These are phyloP conservation scores for Irpex sp. DNA, from an alignment of 1,284 basidiomycete species.

Conservation along the genomic window DNA sequence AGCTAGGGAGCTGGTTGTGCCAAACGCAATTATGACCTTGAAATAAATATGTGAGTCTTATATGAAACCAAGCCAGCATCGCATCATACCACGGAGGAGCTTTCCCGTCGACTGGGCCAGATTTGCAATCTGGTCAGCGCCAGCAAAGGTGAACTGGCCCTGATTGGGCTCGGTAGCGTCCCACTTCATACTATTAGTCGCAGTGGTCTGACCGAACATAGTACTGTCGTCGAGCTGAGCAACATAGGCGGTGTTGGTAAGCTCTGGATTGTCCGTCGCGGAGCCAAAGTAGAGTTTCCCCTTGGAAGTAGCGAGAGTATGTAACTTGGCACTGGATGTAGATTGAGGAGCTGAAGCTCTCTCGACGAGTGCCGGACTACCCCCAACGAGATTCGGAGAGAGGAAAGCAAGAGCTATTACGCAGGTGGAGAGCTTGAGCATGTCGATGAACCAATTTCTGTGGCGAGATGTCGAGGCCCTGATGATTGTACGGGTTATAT, in stretches of 20 bases:
- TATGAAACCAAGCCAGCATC: neutral
- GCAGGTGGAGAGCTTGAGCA: slow-evolving; percentile 6
- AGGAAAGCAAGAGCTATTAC: neutral
- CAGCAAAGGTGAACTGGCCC: slow-evolving; percentile 39
- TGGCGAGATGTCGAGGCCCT: too few relatives aligned
- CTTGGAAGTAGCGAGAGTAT: slow-evolving; percentile 37
- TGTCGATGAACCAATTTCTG: neutral
- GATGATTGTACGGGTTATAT: too few relatives aligned
- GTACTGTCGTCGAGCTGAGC: slow-evolving; percentile 32
- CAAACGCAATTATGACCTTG: slow-evolving; percentile 44
- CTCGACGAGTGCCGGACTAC: neutral
- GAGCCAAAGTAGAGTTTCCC: slow-evolving; percentile 54
- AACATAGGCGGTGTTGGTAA: slow-evolving; percentile 41
- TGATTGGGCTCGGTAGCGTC: slow-evolving; percentile 46
- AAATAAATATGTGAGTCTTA: neutral
- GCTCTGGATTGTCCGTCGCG: slow-evolving; percentile 49
- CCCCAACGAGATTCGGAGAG: neutral
- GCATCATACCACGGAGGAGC: slow-evolving; percentile 33
- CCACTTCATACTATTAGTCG: slow-evolving; percentile 53
- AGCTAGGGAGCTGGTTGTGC: slow-evolving; percentile 47
- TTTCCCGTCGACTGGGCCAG: slow-evolving; percentile 40
- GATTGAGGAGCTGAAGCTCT: slow-evolving; percentile 5
- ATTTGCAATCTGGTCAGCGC: slow-evolving; percentile 37
- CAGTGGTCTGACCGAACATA: slow-evolving; percentile 44
- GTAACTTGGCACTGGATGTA: slow-evolving; percentile 20